Conservation (phyloP, 495 filamentous ascomycete genomes). For the Penicillium taxi region DNA sequence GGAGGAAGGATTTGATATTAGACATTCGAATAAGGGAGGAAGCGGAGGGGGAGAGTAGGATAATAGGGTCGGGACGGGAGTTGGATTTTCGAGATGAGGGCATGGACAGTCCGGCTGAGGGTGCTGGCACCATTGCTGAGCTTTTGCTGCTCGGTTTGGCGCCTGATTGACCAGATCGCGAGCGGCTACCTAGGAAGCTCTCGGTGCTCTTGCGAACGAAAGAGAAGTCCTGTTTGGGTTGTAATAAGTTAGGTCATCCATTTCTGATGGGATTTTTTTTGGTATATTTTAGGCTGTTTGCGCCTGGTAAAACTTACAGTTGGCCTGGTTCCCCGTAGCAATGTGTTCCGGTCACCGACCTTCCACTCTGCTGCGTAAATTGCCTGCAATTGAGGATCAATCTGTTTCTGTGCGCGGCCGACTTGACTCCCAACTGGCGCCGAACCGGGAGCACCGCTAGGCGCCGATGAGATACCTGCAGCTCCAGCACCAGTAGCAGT, state of each 20-base stretch:
- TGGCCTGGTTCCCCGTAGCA: constrained; percentile 81
- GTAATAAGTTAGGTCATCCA: not conserved
- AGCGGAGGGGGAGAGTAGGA: constrained; percentile 95
- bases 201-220: constrained; percentile 82
- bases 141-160: constrained; percentile 36
- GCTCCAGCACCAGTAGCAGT: constrained; percentile 39
- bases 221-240: constrained; percentile 70
- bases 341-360: constrained; percentile 86
- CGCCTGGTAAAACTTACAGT: constrained; percentile 50
- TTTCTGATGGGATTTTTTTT: not conserved
- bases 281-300: not conserved
- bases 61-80: constrained; percentile 82
- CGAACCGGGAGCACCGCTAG: constrained; percentile 44
- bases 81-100: constrained; percentile 41
- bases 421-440: constrained; percentile 45
- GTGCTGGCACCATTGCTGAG: constrained; percentile 29
- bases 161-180: constrained; percentile 31
- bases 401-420: constrained; percentile 43
- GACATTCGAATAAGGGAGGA: constrained; percentile 95
- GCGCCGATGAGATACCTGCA: constrained; percentile 30
- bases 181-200: constrained; percentile 60
- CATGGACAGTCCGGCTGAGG: constrained; percentile 35
- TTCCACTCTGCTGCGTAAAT: constrained; percentile 87
- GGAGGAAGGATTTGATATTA: constrained; percentile 94
- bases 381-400: constrained; percentile 73